These are phyloP conservation scores for Penicillium angulare DNA, from an alignment of 495 filamentous ascomycete genomes.

Conservation along the genomic window DNA sequence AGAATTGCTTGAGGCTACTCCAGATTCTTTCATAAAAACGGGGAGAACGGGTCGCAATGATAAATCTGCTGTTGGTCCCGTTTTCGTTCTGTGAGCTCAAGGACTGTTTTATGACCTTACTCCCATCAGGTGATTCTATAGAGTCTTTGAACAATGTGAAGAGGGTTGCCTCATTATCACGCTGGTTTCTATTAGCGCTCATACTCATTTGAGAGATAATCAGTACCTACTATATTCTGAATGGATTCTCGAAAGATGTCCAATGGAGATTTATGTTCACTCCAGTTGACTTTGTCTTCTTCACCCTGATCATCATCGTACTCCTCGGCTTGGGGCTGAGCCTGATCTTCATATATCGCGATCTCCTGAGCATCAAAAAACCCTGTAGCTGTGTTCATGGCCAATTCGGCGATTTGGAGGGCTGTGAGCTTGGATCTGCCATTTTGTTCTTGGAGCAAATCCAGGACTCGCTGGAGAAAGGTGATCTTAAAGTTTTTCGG, in stretches of 20 bases:
- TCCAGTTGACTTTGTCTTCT: background rate
- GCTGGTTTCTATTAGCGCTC: constrained; percentile 1
- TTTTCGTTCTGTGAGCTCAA: background rate
- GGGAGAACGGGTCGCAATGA: no score
- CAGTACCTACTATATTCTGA: constrained; percentile 6
- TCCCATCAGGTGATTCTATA: constrained; percentile 5
- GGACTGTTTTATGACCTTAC: background rate
- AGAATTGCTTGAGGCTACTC: background rate
- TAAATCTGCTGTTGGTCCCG: background rate
- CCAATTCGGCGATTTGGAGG: constrained; percentile 1
- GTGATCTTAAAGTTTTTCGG: background rate
- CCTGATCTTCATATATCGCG: background rate
- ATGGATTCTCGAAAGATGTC: constrained; percentile 13
- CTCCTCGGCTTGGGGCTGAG: no score
- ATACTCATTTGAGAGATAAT: background rate
- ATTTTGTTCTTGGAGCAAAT: background rate
- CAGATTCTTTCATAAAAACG: background rate
- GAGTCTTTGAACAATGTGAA: constrained; percentile 19
- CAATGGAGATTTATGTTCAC: constrained; percentile 5
- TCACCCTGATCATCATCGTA: no score
- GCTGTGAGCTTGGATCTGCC: background rate
- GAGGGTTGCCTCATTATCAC: constrained; percentile 5
- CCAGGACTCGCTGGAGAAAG: constrained; percentile 8
- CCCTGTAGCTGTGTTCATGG: constrained; percentile 4
- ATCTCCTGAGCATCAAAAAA: constrained; percentile 1